A percentile compares a stretch with the other conserved stretches of the same genome.
These are phyloP conservation scores for Dendrothele bispora DNA, from an alignment of 768 basidiomycete species.

Conservation along the genomic window DNA sequence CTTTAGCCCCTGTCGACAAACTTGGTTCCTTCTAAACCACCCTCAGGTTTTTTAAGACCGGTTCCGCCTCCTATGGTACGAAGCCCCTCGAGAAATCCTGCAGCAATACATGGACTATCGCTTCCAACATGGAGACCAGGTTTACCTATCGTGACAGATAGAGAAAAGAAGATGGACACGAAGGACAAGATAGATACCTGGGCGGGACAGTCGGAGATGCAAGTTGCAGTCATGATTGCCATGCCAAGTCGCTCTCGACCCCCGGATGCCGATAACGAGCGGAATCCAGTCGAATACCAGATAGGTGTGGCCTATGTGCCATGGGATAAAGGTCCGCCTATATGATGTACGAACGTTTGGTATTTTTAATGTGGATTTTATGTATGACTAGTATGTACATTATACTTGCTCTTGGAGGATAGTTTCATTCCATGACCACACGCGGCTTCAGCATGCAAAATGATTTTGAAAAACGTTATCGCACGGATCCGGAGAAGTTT, in stretches of 20 bases:
- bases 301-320: conserved; percentile 42
- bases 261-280: no score
- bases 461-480: no score
- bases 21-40: background rate
- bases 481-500: no score
- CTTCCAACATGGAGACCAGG: conserved; percentile 7
- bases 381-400: no score
- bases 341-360: no score
- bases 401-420: no score
- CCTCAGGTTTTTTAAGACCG: no score
- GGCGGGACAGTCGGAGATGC: conserved; percentile 12
- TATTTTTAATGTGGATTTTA: no score
- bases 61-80: background rate
- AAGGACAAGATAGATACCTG: background rate
- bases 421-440: no score
- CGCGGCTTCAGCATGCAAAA: no score
- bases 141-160: background rate
- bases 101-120: conserved; percentile 10
- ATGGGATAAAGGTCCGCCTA: conserved; percentile 27
- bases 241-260: conserved; percentile 37
- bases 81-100: conserved; percentile 4
- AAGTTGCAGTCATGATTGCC: conserved; percentile 44
- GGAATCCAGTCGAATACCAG: no score
- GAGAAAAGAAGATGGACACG: conserved; percentile 4
- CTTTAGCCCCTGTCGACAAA: background rate